Percentiles rank a stretch among this genome's conserved stretches.
Evolutionary conservation across 2,329 filamentous ascomycete genomes (phyloP).

Genomic region (Xylaria sp.): DNA sequence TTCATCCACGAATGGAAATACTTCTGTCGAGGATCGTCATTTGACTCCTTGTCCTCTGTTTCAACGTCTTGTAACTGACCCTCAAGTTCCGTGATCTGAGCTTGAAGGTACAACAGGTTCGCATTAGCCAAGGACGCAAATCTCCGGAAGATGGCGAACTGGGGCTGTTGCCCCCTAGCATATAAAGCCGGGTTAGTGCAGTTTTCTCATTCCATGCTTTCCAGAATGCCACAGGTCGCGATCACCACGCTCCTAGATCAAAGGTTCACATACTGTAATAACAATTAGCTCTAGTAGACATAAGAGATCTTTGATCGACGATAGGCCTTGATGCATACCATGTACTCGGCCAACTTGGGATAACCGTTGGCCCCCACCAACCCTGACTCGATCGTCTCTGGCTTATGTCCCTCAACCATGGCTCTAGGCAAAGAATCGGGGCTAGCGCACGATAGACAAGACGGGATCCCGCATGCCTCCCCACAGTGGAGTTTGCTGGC

Average conservation of each 20-base stretch:
- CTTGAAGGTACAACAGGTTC: constrained; percentile 21
- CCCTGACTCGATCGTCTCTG: background rate
- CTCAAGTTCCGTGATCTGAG: constrained; percentile 21
- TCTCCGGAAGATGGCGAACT: constrained; percentile 23
- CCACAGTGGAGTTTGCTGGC: background rate
- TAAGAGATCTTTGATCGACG: too few relatives aligned
- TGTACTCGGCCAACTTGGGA: constrained; percentile 14
- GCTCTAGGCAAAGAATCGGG: background rate
- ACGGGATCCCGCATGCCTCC: background rate
- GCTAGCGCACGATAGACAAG: background rate
- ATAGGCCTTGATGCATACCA: too few relatives aligned
- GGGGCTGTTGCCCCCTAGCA: constrained; percentile 15
- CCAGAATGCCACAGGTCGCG: too few relatives aligned
- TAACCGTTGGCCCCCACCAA: constrained; percentile 17
- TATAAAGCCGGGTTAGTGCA: too few relatives aligned
- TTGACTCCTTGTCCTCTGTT: constrained; percentile 1
- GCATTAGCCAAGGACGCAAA: constrained; percentile 14
- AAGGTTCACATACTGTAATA: too few relatives aligned
- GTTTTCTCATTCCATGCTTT: too few relatives aligned
- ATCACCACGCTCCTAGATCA: too few relatives aligned
- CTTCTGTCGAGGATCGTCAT: background rate
- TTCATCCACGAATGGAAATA: background rate
- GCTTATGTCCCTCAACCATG: background rate
- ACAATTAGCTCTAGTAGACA: too few relatives aligned
- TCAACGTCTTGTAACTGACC: background rate